These are phyloP conservation scores for Quercus phellos DNA, from an alignment of 331 rosid genomes.

Conservation along the genomic window DNA sequence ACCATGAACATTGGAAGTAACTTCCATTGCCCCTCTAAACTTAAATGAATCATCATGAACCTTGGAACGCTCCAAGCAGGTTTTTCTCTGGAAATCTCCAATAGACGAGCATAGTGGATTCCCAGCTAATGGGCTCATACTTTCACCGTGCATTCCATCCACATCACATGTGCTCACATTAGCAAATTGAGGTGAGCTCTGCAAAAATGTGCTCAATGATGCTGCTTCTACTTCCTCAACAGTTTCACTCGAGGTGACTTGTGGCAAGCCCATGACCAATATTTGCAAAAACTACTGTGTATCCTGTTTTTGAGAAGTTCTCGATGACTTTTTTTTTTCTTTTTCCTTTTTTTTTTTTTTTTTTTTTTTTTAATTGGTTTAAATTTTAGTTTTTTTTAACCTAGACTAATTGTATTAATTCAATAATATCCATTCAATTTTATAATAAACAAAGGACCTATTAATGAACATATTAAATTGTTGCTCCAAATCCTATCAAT, in stretches of 20 bases:
- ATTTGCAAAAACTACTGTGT: slow-evolving; percentile 7
- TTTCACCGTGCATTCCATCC: slow-evolving; percentile 38
- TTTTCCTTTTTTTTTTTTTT: not conserved
- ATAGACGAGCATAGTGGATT: slow-evolving; percentile 46
- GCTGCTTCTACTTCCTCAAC: slow-evolving; percentile 46
- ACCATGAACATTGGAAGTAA: slow-evolving; percentile 55
- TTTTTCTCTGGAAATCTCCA: slow-evolving; percentile 43
- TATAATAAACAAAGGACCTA: not conserved
- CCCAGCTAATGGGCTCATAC: slow-evolving; percentile 28
- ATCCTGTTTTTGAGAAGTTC: slow-evolving; percentile 11
- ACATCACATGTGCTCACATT: slow-evolving; percentile 49
- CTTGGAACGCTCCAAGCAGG: slow-evolving; percentile 44
- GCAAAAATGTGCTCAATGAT: slow-evolving; percentile 43
- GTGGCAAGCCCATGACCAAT: slow-evolving; percentile 82
- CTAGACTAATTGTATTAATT: slow-evolving; percentile 4
- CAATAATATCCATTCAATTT: not conserved
- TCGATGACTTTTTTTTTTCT: slow-evolving; percentile 5
- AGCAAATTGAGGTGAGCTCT: slow-evolving; percentile 47
- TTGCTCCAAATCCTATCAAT: slow-evolving; percentile 9
- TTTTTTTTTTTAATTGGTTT: not conserved
- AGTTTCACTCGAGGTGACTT: slow-evolving; percentile 49
- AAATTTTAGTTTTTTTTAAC: slow-evolving; percentile 2
- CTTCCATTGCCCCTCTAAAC: slow-evolving; percentile 47
- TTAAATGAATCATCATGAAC: slow-evolving; percentile 33
- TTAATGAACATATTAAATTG: slow-evolving; percentile 9